Conservation (phyloP, 2,329 filamentous ascomycete genomes). For the Aspergillus piperis region DNA sequence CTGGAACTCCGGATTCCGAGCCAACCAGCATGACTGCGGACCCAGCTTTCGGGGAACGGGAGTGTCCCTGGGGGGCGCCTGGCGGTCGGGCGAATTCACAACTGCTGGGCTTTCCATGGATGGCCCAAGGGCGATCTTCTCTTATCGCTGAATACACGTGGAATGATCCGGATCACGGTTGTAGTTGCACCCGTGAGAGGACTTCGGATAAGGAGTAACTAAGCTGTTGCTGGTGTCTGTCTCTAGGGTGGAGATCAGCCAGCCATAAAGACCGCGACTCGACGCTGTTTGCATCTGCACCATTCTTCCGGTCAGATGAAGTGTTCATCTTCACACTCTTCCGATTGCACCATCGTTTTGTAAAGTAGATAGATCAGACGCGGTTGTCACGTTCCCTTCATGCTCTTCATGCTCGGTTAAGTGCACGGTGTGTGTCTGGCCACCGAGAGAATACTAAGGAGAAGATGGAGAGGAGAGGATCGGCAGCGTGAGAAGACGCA, state of each 20-base stretch:
- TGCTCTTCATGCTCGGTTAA: too few species aligned
- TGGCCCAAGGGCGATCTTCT: neutral
- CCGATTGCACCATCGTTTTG: neutral
- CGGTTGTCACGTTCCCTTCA: too few species aligned
- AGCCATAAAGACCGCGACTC: too few species aligned
- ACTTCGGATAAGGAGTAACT: neutral
- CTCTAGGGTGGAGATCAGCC: too few species aligned
- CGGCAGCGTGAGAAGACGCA: neutral
- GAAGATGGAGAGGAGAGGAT: neutral
- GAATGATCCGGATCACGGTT: neutral
- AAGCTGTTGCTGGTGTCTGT: neutral
- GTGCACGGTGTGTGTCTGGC: neutral
- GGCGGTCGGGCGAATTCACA: neutral
- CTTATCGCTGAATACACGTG: neutral
- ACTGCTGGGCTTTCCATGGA: neutral
- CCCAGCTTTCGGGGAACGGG: neutral
- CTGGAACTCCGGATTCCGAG: conserved; percentile 3
- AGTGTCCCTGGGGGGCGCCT: neutral
- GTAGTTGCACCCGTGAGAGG: neutral
- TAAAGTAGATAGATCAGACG: neutral
- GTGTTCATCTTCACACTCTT: neutral
- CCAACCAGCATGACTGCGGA: conserved; percentile 4
- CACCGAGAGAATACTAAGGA: neutral
- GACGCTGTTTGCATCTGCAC: neutral
- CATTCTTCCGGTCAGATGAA: neutral